Conservation (phyloP, 768 basidiomycete species). For the Kwoniella sp. region DNA sequence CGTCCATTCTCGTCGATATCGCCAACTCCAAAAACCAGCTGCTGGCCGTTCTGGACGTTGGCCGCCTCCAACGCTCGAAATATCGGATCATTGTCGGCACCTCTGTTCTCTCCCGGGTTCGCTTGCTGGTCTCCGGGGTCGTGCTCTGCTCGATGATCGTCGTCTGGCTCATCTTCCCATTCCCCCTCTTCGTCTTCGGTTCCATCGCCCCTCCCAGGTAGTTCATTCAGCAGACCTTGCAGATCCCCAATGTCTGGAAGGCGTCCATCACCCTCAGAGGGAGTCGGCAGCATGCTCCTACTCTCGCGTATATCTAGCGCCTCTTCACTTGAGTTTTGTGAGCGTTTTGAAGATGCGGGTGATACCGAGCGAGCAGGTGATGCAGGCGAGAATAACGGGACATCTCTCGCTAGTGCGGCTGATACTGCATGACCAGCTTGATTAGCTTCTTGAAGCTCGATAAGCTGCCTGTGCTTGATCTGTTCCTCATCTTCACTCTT, state of each 20-base stretch:
- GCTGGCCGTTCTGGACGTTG: not conserved
- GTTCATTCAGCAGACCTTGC: slow-evolving; percentile 2
- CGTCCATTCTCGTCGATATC: slow-evolving; percentile 2
- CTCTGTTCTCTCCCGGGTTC: not conserved
- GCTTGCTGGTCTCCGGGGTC: not conserved
- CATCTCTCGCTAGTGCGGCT: not conserved
- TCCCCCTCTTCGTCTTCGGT: slow-evolving; percentile 31
- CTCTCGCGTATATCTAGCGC: slow-evolving; percentile 1
- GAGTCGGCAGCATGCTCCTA: too few species aligned
- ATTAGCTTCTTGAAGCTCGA: too few species aligned
- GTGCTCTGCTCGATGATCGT: slow-evolving; percentile 13
- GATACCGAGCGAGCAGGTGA: slow-evolving; percentile 11
- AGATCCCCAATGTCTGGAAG: not conserved
- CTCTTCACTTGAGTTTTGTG: not conserved
- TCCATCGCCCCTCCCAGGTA: slow-evolving; percentile 39
- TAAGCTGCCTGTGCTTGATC: not conserved
- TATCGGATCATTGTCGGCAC: not conserved
- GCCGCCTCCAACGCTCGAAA: not conserved
- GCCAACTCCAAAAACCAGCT: not conserved
- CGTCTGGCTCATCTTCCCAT: slow-evolving; percentile 24
- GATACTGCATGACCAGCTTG: not conserved
- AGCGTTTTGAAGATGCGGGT: not conserved
- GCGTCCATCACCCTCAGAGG: not conserved
- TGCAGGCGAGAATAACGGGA: slow-evolving; percentile 13
- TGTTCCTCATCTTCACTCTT: not conserved